A percentile compares a stretch with the other conserved stretches of the same genome.
These are phyloP conservation scores for Dothistroma septosporum DNA, from an alignment of 2,329 filamentous ascomycete genomes.

Conservation along the genomic window DNA sequence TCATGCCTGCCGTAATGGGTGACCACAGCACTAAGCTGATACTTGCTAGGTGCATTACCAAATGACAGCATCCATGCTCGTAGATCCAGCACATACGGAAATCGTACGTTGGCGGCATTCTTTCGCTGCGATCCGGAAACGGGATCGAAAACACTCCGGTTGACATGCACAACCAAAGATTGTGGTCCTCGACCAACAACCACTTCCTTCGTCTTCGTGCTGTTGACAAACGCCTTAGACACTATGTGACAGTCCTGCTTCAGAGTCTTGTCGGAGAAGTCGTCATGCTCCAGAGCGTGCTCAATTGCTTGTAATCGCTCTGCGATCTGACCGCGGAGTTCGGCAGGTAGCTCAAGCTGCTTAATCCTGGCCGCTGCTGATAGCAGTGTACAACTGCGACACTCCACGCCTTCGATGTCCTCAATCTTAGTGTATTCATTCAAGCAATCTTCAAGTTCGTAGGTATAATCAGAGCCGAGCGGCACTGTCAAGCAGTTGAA, in stretches of 20 bases:
- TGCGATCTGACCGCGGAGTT: conserved; percentile 41
- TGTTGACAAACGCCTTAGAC: conserved; percentile 64
- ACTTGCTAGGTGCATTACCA: conserved; percentile 14
- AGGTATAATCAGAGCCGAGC: conserved; percentile 61
- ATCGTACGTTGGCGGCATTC: conserved; percentile 74
- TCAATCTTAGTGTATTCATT: conserved; percentile 83
- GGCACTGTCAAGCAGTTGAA: conserved; percentile 92
- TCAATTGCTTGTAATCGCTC: conserved; percentile 63
- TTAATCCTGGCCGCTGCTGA: conserved; percentile 52
- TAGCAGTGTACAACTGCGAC: conserved; percentile 81
- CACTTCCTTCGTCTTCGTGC: conserved; percentile 85
- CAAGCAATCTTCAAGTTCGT: conserved; percentile 72
- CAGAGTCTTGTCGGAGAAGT: conserved; percentile 61
- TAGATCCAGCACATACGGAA: conserved; percentile 70
- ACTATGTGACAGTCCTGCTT: conserved; percentile 45
- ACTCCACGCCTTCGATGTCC: conserved; percentile 83
- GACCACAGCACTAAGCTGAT: conserved; percentile 58
- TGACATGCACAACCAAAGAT: conserved; percentile 80
- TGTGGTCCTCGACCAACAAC: conserved; percentile 78
- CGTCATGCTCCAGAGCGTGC: conserved; percentile 69
- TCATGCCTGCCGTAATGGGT: conserved; percentile 89
- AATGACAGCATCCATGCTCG: conserved; percentile 73
- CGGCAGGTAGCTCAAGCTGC: conserved; percentile 43
- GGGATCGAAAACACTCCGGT: conserved; percentile 87
- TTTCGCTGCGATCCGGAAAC: conserved; percentile 74